Conservation (phyloP, 495 filamentous ascomycete genomes). For the Neurospora sublineolata region DNA sequence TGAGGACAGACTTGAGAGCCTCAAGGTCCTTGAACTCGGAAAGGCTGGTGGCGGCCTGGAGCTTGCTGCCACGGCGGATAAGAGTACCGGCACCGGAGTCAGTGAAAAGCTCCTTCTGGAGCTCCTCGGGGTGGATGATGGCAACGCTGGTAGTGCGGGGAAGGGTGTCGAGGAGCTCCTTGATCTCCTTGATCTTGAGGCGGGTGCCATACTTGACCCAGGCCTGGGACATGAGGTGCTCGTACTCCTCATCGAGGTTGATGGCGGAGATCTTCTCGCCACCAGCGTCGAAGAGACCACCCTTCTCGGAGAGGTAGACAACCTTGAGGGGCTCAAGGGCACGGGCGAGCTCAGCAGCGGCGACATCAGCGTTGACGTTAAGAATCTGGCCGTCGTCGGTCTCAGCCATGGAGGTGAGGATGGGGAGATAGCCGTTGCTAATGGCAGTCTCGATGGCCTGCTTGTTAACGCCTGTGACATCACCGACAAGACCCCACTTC, state of each 20-base stretch:
- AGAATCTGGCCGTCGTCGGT: constrained; percentile 85
- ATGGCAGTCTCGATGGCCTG: constrained; percentile 86
- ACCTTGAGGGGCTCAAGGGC: constrained; percentile 92
- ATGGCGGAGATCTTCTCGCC: constrained; percentile 95
- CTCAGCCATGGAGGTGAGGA: constrained; percentile 95
- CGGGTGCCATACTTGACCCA: constrained; percentile 96
- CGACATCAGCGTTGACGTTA: constrained; percentile 97
- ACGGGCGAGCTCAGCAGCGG: constrained; percentile 83
- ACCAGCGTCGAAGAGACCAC: constrained; percentile 87
- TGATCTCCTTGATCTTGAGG: constrained; percentile 98
- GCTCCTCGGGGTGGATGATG: constrained; percentile 88
- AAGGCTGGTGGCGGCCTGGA: constrained; percentile 61
- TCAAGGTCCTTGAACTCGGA: constrained; percentile 69
- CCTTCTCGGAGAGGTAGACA: constrained; percentile 96
- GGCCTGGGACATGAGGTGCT: constrained; percentile 84
- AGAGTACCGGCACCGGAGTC: constrained; percentile 92
- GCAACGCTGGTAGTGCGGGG: constrained; percentile 90
- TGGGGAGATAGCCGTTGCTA: constrained; percentile 81
- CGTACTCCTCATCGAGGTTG: constrained; percentile 96
- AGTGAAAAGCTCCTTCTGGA: constrained; percentile 95
- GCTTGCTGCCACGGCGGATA: constrained; percentile 85
- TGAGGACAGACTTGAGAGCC: constrained; percentile 68
- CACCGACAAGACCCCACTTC: constrained; percentile 89
- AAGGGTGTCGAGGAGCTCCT: constrained; percentile 76
- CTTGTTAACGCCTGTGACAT: constrained; percentile 89